A percentile compares a stretch with the other conserved stretches of the same genome.
These are phyloP conservation scores for Ulota crispa DNA, from an alignment of 225 moss, liverwort and hornwort species.

Conservation along the genomic window DNA sequence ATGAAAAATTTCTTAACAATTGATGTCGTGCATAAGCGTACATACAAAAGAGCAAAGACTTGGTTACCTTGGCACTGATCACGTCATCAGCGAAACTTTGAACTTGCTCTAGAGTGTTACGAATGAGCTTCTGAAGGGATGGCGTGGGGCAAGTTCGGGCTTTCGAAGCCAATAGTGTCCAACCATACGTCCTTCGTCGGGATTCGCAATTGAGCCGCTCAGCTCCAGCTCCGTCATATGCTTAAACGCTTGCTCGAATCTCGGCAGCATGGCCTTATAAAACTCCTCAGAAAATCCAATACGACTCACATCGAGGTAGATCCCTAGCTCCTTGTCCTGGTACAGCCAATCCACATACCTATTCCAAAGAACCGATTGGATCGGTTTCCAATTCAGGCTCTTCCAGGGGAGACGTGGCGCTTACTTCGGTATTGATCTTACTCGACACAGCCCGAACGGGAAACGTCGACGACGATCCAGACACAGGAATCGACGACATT, in stretches of 20 bases:
- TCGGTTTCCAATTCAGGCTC: constrained; percentile 61
- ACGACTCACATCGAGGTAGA: constrained; percentile 74
- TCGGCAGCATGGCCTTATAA: constrained; percentile 66
- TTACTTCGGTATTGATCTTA: constrained; percentile 37
- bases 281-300: constrained; percentile 70
- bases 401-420: constrained; percentile 26
- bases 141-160: constrained; percentile 70
- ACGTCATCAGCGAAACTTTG: constrained; percentile 62
- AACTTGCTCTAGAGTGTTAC: constrained; percentile 47
- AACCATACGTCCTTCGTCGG: constrained; percentile 84
- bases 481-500: constrained; percentile 53
- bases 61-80: constrained; percentile 62
- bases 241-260: constrained; percentile 70
- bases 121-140: constrained; percentile 64
- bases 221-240: constrained; percentile 78
- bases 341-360: constrained; percentile 80
- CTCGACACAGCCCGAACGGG: constrained; percentile 51
- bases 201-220: constrained; percentile 83
- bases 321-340: constrained; percentile 73
- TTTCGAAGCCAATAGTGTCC: constrained; percentile 92
- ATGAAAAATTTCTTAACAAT: background rate
- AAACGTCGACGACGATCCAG: constrained; percentile 32
- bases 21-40: background rate
- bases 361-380: constrained; percentile 68
- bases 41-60: background rate